phyloP scores from a whole-genome alignment of 306 rosid species.

The Vigna trinervia region DNA sequence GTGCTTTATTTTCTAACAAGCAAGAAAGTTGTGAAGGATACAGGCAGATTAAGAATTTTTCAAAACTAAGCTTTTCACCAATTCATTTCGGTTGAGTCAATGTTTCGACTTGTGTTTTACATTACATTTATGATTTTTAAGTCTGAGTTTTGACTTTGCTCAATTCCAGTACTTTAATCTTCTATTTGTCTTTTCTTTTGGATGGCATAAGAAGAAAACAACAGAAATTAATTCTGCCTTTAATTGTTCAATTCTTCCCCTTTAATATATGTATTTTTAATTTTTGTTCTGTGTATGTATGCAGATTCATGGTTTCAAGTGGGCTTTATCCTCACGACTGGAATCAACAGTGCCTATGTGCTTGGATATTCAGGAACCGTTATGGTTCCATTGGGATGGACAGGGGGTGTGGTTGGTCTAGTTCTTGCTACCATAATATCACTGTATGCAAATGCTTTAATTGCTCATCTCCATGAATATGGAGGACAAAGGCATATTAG shows the following conservation, averaged over 20 bases:
- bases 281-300: background rate
- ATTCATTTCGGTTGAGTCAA: background rate
- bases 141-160: conserved; percentile 9
- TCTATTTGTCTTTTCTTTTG: too few species aligned
- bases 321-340: conserved; percentile 88
- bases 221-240: background rate
- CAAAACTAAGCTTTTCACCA: background rate
- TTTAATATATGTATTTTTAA: background rate
- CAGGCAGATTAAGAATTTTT: background rate
- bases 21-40: background rate
- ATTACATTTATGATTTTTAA: background rate
- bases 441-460: conserved; percentile 76
- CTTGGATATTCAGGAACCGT: conserved; percentile 85
- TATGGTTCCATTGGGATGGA: conserved; percentile 95
- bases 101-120: background rate
- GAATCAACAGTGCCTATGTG: conserved; percentile 93
- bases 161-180: background rate
- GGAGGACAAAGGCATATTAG: conserved; percentile 96
- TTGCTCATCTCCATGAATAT: conserved; percentile 80
- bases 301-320: conserved; percentile 96
- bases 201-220: too few species aligned
- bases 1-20: background rate
- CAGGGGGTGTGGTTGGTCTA: conserved; percentile 74
- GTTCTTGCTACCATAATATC: conserved; percentile 67
- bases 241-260: background rate